Conservation (phyloP, 164 flowering plant species). For the Buxus sempervirens region DNA sequence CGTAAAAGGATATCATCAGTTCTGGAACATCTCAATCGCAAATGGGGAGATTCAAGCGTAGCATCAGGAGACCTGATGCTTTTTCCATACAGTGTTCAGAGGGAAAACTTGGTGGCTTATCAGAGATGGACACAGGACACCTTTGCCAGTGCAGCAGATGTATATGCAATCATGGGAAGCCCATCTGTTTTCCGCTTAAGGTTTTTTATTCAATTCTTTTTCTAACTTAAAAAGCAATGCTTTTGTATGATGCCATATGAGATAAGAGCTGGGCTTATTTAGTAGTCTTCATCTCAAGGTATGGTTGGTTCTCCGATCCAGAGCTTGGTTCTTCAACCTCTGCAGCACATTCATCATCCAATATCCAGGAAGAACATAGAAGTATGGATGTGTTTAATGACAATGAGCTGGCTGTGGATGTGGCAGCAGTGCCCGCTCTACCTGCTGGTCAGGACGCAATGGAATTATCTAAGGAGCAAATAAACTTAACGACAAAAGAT, state of each 20-base stretch:
- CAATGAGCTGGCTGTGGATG: constrained; percentile 23
- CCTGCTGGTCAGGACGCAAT: constrained; percentile 21
- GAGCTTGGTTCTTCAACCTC: constrained; percentile 28
- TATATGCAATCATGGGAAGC: constrained; percentile 62
- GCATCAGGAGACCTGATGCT: constrained; percentile 75
- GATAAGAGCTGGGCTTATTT: constrained; percentile 1
- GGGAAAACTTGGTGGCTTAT: constrained; percentile 41
- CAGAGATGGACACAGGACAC: constrained; percentile 84
- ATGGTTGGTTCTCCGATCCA: constrained; percentile 75
- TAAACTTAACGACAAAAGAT: constrained; percentile 18
- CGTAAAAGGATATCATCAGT: constrained; percentile 94
- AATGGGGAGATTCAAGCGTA: constrained; percentile 82
- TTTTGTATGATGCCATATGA: background rate
- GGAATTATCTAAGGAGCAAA: constrained; percentile 18
- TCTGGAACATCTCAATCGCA: constrained; percentile 85
- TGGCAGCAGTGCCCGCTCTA: constrained; percentile 9
- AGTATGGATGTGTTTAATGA: constrained; percentile 14
- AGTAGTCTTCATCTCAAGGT: constrained; percentile 46
- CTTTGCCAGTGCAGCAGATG: constrained; percentile 71
- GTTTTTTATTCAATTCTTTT: constrained; percentile 29
- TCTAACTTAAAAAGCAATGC: background rate
- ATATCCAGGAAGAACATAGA: constrained; percentile 16
- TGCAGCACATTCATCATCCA: constrained; percentile 25
- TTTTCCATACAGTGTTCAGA: constrained; percentile 66
- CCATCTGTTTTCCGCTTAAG: constrained; percentile 86